Evolutionary conservation across 352 stramenopile genomes (phyloP), one percentile per base, ranked within the genome.

Genomic region (Phytophthora foliorum): DNA sequence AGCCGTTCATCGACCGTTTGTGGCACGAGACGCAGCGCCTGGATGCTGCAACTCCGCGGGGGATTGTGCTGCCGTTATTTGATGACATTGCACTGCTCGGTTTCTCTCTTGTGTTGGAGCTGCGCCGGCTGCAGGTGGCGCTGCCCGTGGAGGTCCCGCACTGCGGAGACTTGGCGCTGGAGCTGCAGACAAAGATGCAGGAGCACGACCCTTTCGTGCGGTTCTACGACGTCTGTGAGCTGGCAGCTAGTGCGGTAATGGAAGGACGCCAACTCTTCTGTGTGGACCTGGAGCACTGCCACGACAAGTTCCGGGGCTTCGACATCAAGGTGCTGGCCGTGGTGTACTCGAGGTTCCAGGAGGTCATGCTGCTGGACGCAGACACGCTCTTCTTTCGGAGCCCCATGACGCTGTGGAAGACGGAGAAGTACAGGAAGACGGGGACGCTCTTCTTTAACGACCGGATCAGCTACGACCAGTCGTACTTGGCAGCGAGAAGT

Each of bases 391-490:
- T 86, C 32, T 82, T 89, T 50, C 50, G 75, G 57, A 81, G 69
- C 44, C 77, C 78, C 13, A 72, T 60, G 64, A 16, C 44, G 29
- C 52, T 88, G 3, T 88, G 76, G 74, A 42, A 66, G 0, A 74
- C 61, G 11, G 11, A 36, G 27, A 66, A 75, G 29, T 89, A 80
- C 69, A 57, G 57, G 14, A 62, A 21, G 8, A 84, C 78, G 11
- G 80, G 80, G 21, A 89, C 78, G 50, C 58, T 89, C 6, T 86
- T 89, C 52, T 88, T 89, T 51, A 65, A 82, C 53, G 81, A 90
- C 66, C 78, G 82, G n/a, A 82, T 88, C 52, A 77, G 63, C 58
- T 74, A 75, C 55, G 70, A 81, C 4, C 8, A 45, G 58, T 67
- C 57, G 36, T 74, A 80, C 52, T 56, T 84, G 57, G 69, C 69